Percentiles rank a stretch among this genome's conserved stretches.
phyloP scores from a whole-genome alignment of 2,329 filamentous ascomycete genomes.

The Ceratocystis huliohia region DNA sequence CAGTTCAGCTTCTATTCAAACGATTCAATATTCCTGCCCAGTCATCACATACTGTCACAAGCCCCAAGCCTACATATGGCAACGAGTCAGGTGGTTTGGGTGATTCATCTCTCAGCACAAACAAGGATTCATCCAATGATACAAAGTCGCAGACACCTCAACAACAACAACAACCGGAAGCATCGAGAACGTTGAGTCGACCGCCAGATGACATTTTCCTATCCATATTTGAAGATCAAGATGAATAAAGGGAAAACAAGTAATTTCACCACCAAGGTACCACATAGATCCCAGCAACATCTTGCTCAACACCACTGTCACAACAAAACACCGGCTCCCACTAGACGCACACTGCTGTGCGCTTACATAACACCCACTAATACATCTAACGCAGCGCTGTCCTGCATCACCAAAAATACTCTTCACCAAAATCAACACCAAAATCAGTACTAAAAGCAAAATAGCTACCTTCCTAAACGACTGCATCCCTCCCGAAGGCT shows the following conservation, averaged over 20 bases:
- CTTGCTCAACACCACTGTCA: no score
- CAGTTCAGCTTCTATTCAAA: constrained; percentile 79
- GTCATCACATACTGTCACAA: constrained; percentile 37
- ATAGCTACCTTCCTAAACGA: no score
- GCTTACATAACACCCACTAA: no score
- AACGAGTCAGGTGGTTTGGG: neutral
- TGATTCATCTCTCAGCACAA: neutral
- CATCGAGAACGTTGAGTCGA: neutral
- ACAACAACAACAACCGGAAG: neutral
- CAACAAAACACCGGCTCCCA: no score
- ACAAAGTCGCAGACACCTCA: neutral
- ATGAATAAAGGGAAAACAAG: neutral
- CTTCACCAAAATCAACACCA: no score
- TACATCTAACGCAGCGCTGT: no score
- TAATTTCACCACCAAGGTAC: neutral
- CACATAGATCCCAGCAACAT: no score
- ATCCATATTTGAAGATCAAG: constrained; percentile 21
- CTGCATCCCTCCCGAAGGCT: no score
- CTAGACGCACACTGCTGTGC: no score
- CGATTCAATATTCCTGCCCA: constrained; percentile 74
- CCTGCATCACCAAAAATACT: no score
- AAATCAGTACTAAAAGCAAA: no score
- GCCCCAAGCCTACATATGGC: neutral
- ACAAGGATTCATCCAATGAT: neutral
- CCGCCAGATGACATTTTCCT: constrained; percentile 20